A percentile compares a stretch with the other conserved stretches of the same genome.
These are phyloP conservation scores for Harrya chromipes DNA, from an alignment of 768 basidiomycete genomes.

Conservation along the genomic window DNA sequence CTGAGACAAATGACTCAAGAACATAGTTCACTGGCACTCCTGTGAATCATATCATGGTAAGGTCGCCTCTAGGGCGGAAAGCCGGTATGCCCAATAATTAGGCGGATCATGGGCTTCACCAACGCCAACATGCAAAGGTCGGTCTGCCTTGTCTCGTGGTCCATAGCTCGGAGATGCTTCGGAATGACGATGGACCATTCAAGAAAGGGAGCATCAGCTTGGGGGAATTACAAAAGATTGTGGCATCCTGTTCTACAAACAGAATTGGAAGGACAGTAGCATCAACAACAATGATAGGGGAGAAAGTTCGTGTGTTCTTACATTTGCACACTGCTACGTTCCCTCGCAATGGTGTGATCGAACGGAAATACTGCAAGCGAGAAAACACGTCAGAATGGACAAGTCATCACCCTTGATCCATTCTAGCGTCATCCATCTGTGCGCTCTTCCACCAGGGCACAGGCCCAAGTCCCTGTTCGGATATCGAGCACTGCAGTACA, in stretches of 20 bases:
- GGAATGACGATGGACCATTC: neutral
- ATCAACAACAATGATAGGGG: neutral
- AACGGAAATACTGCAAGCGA: neutral
- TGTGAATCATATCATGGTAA: no score
- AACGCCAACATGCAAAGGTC: neutral
- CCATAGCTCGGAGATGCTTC: no score
- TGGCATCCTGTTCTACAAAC: neutral
- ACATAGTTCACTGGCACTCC: no score
- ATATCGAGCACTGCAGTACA: conserved; percentile 68
- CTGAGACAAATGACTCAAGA: no score
- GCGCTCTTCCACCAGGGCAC: conserved; percentile 69
- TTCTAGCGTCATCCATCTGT: conserved; percentile 38
- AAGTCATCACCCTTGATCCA: conserved; percentile 36
- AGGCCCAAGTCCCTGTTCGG: conserved; percentile 79
- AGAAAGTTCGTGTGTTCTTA: neutral
- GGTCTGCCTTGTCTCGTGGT: neutral
- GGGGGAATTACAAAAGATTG: no score
- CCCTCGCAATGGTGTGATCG: neutral
- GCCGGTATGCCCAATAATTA: no score
- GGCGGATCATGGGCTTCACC: no score
- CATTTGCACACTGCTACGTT: neutral
- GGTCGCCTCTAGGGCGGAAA: no score
- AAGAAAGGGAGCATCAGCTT: neutral
- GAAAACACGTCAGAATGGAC: neutral
- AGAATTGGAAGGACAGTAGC: neutral